Evolutionary conservation across 768 basidiomycete species (phyloP).

Genomic region (Termitomyces sp.): DNA sequence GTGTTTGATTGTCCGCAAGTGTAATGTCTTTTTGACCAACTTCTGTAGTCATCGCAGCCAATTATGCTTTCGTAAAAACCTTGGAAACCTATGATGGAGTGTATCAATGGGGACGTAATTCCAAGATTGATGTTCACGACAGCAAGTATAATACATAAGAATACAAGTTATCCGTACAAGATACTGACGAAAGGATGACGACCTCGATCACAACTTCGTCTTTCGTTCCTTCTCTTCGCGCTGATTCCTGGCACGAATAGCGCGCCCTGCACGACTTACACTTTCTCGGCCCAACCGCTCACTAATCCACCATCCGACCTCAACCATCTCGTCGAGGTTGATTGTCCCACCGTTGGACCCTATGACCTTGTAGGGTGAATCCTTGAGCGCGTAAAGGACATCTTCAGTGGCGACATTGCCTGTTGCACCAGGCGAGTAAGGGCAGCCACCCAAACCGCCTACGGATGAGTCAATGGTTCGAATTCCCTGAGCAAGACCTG

Average conservation of each 20-base stretch:
- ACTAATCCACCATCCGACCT: slow-evolving; percentile 83
- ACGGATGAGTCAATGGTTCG: slow-evolving; percentile 80
- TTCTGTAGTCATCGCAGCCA: too few relatives aligned
- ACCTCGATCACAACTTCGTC: slow-evolving; percentile 5
- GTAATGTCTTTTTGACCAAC: too few relatives aligned
- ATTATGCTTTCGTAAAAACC: too few relatives aligned
- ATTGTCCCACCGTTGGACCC: slow-evolving; percentile 36
- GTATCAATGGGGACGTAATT: too few relatives aligned
- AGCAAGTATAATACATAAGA: background rate
- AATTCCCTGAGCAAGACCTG: slow-evolving; percentile 68
- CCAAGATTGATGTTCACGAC: background rate
- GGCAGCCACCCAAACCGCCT: slow-evolving; percentile 91
- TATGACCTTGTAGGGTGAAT: slow-evolving; percentile 49
- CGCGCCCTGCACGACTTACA: slow-evolving; percentile 73
- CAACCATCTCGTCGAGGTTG: slow-evolving; percentile 64
- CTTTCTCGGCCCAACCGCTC: slow-evolving; percentile 59
- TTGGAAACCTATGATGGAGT: too few relatives aligned
- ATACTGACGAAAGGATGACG: too few relatives aligned
- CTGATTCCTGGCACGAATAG: slow-evolving; percentile 45
- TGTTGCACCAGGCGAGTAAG: slow-evolving; percentile 93
- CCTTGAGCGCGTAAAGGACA: slow-evolving; percentile 76
- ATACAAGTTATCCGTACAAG: background rate
- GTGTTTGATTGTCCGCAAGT: too few relatives aligned
- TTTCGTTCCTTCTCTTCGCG: slow-evolving; percentile 5
- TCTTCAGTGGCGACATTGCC: slow-evolving; percentile 96